Evolutionary conservation across 139 green algal species (phyloP).

Genomic region (Choricystis sp.): DNA sequence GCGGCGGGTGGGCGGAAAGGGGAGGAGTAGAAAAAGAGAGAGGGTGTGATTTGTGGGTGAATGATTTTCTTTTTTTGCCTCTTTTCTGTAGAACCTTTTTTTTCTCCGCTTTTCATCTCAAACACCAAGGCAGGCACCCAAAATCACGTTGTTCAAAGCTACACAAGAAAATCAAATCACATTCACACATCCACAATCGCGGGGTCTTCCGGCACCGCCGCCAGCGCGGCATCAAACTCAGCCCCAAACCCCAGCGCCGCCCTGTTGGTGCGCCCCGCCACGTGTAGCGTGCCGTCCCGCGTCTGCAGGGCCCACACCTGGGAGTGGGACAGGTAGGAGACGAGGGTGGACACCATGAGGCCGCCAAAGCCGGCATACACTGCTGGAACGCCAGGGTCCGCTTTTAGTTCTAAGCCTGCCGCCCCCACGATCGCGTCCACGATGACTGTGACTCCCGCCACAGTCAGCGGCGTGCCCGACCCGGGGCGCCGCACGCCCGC

Average conservation of each 20-base stretch:
- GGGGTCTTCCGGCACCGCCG: slow-evolving; percentile 45
- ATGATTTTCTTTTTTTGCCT: no score
- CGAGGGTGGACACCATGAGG: slow-evolving; percentile 34
- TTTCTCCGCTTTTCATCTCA: not conserved
- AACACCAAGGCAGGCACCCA: no score
- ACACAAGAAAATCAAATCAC: not conserved
- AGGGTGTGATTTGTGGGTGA: no score
- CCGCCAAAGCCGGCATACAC: slow-evolving; percentile 83
- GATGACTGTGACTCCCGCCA: slow-evolving; percentile 69
- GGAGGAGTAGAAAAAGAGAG: no score
- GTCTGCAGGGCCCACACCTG: slow-evolving; percentile 74
- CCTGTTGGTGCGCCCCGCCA: slow-evolving; percentile 72
- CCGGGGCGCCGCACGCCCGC: slow-evolving; percentile 75
- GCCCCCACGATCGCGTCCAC: slow-evolving; percentile 51
- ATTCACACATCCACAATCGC: no score
- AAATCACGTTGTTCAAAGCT: not conserved
- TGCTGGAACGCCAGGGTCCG: slow-evolving; percentile 81
- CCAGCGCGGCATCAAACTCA: slow-evolving; percentile 62
- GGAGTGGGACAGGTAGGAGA: slow-evolving; percentile 88
- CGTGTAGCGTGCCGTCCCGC: slow-evolving; percentile 33
- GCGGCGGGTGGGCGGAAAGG: no score
- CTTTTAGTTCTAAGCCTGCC: slow-evolving; percentile 83
- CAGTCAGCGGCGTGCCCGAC: slow-evolving; percentile 64
- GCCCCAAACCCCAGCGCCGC: slow-evolving; percentile 56
- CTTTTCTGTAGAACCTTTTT: no score